Percentiles rank a stretch among this genome's conserved stretches.
Conservation (phyloP, 225 moss, liverwort and hornwort genomes). For the Pseudoscleropodium purum region DNA sequence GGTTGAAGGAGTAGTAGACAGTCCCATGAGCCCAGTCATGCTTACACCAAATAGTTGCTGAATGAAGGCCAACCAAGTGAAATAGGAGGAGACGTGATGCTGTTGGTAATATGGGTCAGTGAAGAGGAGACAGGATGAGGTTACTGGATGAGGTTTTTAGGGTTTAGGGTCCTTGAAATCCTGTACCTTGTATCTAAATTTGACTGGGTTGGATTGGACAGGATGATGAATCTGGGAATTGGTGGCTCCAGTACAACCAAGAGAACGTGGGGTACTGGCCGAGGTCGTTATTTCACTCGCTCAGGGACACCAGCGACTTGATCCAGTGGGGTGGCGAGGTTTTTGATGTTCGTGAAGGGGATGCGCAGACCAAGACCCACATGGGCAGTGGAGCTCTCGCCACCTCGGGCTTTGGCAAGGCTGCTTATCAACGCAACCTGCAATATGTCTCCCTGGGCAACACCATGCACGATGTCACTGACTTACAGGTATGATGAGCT, state of each 20-base stretch:
- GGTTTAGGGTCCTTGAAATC: not conserved
- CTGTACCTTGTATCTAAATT: not conserved
- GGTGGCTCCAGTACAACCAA: constrained; percentile 65
- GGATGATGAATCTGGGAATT: constrained; percentile 41
- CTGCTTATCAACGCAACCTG: constrained; percentile 53
- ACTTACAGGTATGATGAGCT: constrained; percentile 14
- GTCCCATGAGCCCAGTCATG: not conserved
- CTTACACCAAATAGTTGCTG: not conserved
- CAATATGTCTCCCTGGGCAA: constrained; percentile 22
- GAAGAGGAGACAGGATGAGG: not conserved
- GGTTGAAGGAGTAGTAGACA: not conserved
- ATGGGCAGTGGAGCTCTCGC: constrained; percentile 54
- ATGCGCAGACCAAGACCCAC: constrained; percentile 17
- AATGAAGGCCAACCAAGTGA: not conserved
- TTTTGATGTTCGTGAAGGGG: not conserved
- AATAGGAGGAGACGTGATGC: not conserved
- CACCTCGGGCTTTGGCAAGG: constrained; percentile 31
- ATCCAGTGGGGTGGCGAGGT: constrained; percentile 58
- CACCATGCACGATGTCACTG: constrained; percentile 11
- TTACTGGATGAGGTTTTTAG: not conserved
- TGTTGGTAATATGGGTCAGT: not conserved
- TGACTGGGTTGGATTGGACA: not conserved
- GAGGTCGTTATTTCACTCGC: constrained; percentile 29
- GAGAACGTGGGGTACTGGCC: constrained; percentile 65
- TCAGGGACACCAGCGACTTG: constrained; percentile 17